Evolutionary conservation across 768 basidiomycete species (phyloP).

Genomic region (Tephrocybe sp.): DNA sequence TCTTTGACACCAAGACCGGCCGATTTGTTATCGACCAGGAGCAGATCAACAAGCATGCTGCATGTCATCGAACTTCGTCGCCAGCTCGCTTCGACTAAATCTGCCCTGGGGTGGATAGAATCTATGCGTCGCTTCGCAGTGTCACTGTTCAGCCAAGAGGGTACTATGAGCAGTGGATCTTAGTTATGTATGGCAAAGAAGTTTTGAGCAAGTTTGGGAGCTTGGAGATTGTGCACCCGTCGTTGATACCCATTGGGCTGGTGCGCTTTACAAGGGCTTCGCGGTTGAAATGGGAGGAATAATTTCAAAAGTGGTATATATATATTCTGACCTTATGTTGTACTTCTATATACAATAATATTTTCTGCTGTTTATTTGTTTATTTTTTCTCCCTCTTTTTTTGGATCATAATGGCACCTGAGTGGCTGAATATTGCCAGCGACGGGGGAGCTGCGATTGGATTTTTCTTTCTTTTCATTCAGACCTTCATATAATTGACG

Average conservation of each 20-base stretch:
- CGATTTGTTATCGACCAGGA: constrained; percentile 27
- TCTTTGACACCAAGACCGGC: constrained; percentile 13
- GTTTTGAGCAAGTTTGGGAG: constrained; percentile 35
- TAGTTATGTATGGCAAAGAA: constrained; percentile 35
- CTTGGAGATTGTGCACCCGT: constrained; percentile 34
- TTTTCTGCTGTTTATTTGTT: too few relatives aligned
- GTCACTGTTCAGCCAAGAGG: constrained; percentile 7
- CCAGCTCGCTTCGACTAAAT: constrained; percentile 26
- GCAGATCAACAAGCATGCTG: constrained; percentile 19
- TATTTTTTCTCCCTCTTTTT: too few relatives aligned
- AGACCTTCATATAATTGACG: too few relatives aligned
- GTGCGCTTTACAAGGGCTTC: background rate
- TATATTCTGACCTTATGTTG: too few relatives aligned
- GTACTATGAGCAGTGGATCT: constrained; percentile 33
- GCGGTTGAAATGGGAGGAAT: background rate
- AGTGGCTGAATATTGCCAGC: too few relatives aligned
- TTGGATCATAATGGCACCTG: too few relatives aligned
- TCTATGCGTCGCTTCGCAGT: background rate
- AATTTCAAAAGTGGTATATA: background rate
- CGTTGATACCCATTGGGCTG: background rate
- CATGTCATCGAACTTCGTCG: constrained; percentile 28
- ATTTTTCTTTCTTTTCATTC: too few relatives aligned
- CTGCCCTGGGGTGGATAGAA: constrained; percentile 29
- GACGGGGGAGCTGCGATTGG: too few relatives aligned
- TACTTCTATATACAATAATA: too few relatives aligned